Evolutionary conservation across 331 rosid species (phyloP).

Genomic region (Rosa hybrid): DNA sequence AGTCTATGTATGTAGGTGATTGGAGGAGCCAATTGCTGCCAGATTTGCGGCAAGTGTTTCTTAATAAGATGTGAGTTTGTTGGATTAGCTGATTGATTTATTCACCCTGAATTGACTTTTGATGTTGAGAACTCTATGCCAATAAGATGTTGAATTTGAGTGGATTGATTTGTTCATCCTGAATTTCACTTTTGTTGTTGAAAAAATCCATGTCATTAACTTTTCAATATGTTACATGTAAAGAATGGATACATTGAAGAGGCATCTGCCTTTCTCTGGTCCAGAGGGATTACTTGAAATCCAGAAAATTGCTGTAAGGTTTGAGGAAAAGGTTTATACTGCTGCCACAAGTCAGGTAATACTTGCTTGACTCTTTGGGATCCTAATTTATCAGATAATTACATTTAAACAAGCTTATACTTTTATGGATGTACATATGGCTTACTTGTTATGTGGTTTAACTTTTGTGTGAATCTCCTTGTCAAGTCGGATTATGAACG

Average conservation of each 20-base stretch:
- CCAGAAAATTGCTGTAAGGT: constrained; percentile 49
- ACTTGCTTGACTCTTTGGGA: not conserved
- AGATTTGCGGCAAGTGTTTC: no score
- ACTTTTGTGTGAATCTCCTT: not conserved
- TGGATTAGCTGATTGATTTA: no score
- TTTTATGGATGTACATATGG: no score
- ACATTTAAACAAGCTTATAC: no score
- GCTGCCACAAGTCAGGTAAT: constrained; percentile 8
- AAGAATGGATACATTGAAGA: constrained; percentile 61
- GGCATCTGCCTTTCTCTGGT: constrained; percentile 50
- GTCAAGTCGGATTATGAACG: not conserved
- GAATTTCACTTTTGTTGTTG: not conserved
- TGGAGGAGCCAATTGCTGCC: no score
- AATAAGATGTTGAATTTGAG: constrained; percentile 52
- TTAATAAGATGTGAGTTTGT: no score
- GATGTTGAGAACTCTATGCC: constrained; percentile 12
- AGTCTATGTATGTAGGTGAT: no score
- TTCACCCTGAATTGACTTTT: no score
- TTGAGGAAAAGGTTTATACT: constrained; percentile 32
- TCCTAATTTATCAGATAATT: no score
- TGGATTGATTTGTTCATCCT: not conserved
- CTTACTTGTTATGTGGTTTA: no score
- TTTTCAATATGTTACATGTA: constrained; percentile 26
- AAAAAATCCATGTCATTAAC: constrained; percentile 42
- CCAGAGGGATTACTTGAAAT: constrained; percentile 47